Evolutionary conservation across 495 filamentous ascomycete species (phyloP).

Genomic region (Terfezia claveryi): DNA sequence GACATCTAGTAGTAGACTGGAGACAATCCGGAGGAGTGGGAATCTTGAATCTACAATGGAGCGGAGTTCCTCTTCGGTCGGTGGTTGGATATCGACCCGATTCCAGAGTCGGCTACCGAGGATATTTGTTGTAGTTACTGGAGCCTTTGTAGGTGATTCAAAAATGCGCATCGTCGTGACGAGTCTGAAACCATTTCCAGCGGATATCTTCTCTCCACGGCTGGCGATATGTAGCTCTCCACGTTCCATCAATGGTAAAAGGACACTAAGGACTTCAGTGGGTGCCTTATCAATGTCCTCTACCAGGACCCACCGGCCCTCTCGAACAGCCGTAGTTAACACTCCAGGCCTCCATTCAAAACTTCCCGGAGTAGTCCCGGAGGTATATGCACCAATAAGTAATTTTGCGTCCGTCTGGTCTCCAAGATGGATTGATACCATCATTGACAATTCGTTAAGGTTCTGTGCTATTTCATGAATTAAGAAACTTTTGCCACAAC

Average conservation of each 20-base stretch:
- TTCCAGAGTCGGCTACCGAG: constrained; percentile 72
- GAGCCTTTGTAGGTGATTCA: constrained; percentile 4
- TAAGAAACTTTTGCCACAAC: constrained; percentile 73
- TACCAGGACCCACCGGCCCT: constrained; percentile 88
- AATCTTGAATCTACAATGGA: constrained; percentile 48
- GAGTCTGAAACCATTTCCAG: constrained; percentile 62
- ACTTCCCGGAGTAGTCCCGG: constrained; percentile 58
- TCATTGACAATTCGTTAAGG: constrained; percentile 46
- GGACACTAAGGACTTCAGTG: constrained; percentile 77
- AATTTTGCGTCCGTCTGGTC: constrained; percentile 95
- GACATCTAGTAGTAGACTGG: constrained; percentile 48
- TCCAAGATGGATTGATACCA: constrained; percentile 86
- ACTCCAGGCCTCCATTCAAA: constrained; percentile 90
- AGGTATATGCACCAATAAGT: constrained; percentile 79
- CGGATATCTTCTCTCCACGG: constrained; percentile 63
- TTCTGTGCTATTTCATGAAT: constrained; percentile 62
- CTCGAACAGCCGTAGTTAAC: constrained; percentile 72
- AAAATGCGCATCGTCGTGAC: constrained; percentile 75
- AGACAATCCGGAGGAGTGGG: constrained; percentile 45
- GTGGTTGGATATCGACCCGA: constrained; percentile 41
- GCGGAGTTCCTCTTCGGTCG: constrained; percentile 45
- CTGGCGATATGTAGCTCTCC: constrained; percentile 70
- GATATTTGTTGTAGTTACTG: constrained; percentile 30
- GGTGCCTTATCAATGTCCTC: constrained; percentile 92
- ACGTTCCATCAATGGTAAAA: constrained; percentile 75